phyloP scores from a whole-genome alignment of 192 early-diverging fungal genomes.

The Obelidium mucronatum region DNA sequence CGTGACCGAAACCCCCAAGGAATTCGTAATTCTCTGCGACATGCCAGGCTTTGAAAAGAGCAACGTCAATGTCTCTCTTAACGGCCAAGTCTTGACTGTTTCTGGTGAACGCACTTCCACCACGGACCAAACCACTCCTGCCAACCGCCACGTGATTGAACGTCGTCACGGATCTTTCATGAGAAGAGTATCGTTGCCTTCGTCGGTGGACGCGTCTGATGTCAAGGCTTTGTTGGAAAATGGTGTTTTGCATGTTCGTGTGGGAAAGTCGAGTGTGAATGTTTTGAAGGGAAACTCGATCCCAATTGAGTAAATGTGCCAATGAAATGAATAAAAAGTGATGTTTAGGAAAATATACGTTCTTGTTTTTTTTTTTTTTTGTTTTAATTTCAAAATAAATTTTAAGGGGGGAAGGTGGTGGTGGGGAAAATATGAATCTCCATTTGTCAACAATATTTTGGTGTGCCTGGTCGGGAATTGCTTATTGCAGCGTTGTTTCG shows the following conservation, averaged over 20 bases:
- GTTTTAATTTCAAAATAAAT: too few species aligned
- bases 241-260: constrained; percentile 4
- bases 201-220: not conserved
- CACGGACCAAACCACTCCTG: not conserved
- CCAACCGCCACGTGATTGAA: not conserved
- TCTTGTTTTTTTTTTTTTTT: too few species aligned
- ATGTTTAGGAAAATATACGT: too few species aligned
- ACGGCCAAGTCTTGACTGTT: not conserved
- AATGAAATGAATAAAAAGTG: too few species aligned
- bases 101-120: not conserved
- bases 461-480: not conserved
- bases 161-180: constrained; percentile 5
- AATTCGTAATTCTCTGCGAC: not conserved
- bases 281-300: not conserved
- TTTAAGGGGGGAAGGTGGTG: too few species aligned
- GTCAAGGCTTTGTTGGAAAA: not conserved
- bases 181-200: not conserved
- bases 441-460: too few species aligned
- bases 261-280: not conserved
- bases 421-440: too few species aligned
- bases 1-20: constrained; percentile 1
- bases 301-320: constrained; percentile 1
- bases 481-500: too few species aligned
- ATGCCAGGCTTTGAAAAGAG: constrained; percentile 1
- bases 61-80: not conserved